Conservation (phyloP, 2,329 filamentous ascomycete genomes). For the Diplodia scrobiculata region DNA sequence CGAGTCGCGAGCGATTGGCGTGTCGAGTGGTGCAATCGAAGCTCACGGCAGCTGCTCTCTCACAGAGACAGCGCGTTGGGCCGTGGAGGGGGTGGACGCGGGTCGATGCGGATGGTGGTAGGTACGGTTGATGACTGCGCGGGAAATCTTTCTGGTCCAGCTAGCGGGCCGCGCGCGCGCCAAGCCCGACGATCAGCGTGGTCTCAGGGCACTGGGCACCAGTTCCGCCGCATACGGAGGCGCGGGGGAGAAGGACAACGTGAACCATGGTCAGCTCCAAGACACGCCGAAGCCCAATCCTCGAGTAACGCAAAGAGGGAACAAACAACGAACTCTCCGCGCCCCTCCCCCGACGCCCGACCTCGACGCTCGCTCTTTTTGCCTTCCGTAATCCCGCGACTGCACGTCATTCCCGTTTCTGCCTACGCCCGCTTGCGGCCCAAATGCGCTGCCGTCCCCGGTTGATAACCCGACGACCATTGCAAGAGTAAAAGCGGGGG, state of each 20-base stretch:
- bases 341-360: background rate
- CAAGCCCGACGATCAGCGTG: constrained; percentile 22
- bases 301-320: constrained; percentile 6
- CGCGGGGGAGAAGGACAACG: constrained; percentile 21
- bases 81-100: background rate
- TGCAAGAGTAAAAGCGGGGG: background rate
- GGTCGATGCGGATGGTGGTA: constrained; percentile 14
- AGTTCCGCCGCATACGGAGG: constrained; percentile 21
- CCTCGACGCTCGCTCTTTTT: background rate
- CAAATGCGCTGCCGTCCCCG: constrained; percentile 20
- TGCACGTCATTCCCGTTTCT: constrained; percentile 1
- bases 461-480: background rate
- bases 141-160: constrained; percentile 21
- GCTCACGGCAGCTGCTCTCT: background rate
- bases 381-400: background rate
- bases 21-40: background rate
- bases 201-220: constrained; percentile 15
- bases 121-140: background rate
- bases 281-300: constrained; percentile 10
- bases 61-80: background rate
- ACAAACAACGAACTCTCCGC: background rate
- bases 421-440: constrained; percentile 15
- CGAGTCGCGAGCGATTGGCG: constrained; percentile 2
- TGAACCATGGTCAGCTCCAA: constrained; percentile 18
- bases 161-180: background rate